Percentiles rank a stretch among this genome's conserved stretches.
These are phyloP conservation scores for Gastroboletus turbinatus DNA, from an alignment of 1,284 basidiomycete species.

Conservation along the genomic window DNA sequence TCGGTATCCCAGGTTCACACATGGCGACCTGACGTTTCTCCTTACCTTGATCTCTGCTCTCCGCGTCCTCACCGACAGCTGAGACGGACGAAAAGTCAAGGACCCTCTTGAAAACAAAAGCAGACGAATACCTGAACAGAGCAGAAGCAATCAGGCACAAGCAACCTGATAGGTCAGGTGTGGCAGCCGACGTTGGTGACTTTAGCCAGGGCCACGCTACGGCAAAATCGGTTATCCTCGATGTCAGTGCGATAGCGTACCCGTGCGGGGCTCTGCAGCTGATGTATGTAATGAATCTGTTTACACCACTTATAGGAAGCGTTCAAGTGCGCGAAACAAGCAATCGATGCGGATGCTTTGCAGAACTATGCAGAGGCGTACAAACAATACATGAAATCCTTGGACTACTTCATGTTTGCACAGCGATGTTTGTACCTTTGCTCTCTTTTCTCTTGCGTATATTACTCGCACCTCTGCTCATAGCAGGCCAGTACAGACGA, in stretches of 20 bases:
- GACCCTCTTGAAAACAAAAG: conserved; percentile 82
- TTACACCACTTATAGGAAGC: conserved; percentile 64
- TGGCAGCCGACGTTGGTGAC: neutral
- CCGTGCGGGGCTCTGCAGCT: neutral
- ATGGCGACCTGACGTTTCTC: conserved; percentile 33
- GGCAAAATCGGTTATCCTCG: conserved; percentile 20
- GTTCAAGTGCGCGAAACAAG: conserved; percentile 89
- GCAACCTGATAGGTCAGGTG: neutral
- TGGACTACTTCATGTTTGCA: conserved; percentile 96
- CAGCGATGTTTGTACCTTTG: conserved; percentile 49
- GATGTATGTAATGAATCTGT: neutral
- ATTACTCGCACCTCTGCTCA: neutral
- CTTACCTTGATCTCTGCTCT: neutral
- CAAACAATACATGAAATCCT: conserved; percentile 89
- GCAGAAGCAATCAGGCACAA: conserved; percentile 82
- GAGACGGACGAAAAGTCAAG: conserved; percentile 61
- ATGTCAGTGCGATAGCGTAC: conserved; percentile 12
- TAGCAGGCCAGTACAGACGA: conserved; percentile 14
- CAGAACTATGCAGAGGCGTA: conserved; percentile 94
- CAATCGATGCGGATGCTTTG: conserved; percentile 91
- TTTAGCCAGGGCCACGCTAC: neutral
- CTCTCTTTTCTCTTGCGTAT: conserved; percentile 31
- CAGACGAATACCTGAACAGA: conserved; percentile 87
- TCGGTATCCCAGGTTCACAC: neutral
- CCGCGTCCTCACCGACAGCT: neutral